Conservation (phyloP, 306 rosid species). For the Hylodesmum podocarpum region DNA sequence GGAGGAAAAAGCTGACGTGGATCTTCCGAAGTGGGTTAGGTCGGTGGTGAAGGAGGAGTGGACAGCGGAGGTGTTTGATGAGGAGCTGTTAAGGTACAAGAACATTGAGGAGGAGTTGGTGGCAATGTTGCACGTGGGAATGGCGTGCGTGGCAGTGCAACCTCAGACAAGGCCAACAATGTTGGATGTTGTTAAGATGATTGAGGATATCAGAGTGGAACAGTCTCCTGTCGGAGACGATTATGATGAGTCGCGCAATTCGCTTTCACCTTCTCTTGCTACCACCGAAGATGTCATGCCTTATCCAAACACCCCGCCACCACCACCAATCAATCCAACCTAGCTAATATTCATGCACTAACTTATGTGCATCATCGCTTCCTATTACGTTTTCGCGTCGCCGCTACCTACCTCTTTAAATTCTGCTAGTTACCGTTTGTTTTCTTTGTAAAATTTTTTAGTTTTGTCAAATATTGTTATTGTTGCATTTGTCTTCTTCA, state of each 20-base stretch:
- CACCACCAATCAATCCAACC: too few relatives aligned
- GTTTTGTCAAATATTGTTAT: too few relatives aligned
- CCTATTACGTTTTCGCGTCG: too few relatives aligned
- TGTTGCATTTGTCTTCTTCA: too few relatives aligned
- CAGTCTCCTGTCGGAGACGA: slow-evolving; percentile 87
- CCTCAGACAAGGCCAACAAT: slow-evolving; percentile 86
- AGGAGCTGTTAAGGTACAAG: slow-evolving; percentile 85
- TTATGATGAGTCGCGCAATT: slow-evolving; percentile 73
- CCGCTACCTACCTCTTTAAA: too few relatives aligned
- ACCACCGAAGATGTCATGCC: slow-evolving; percentile 80
- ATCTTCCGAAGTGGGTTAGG: slow-evolving; percentile 90
- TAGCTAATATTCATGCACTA: too few relatives aligned
- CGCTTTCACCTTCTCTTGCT: slow-evolving; percentile 80
- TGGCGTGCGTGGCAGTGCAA: slow-evolving; percentile 65
- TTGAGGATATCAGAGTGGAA: slow-evolving; percentile 88
- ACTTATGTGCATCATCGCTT: too few relatives aligned
- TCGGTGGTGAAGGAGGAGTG: slow-evolving; percentile 89
- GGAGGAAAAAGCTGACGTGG: slow-evolving; percentile 35
- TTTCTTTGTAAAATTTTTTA: too few relatives aligned
- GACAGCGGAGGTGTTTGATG: slow-evolving; percentile 93
- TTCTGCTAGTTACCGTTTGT: too few relatives aligned
- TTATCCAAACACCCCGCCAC: too few relatives aligned
- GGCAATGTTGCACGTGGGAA: slow-evolving; percentile 77
- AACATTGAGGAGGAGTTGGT: slow-evolving; percentile 95
- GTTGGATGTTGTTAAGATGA: slow-evolving; percentile 85